Evolutionary conservation across 2,329 filamentous ascomycete genomes (phyloP), one percentile per base, ranked within the genome.

Genomic region (Sporothrix mexicana): DNA sequence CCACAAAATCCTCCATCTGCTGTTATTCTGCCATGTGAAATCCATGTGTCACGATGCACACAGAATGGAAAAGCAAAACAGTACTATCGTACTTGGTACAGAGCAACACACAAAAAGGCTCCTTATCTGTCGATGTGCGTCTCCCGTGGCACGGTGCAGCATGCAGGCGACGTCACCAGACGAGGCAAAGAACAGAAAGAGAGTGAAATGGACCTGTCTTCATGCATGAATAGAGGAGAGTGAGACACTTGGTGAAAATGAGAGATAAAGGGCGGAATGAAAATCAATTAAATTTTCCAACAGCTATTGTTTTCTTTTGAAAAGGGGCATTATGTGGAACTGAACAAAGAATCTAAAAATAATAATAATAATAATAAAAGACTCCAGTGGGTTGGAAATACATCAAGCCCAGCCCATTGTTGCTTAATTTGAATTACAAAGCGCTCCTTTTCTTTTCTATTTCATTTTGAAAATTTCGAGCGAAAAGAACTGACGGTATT

Each of bases 111-210:
- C 4, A n/a, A 36, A 51, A 61, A 70, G 9, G 15, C 41, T 36
- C 9, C 69, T 49, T 51, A 62, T 70, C 69, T 62, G 8, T 30
- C 45, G 13, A 51, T 36, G 64, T 67, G 45, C 45, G 43, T 67
- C 64, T 67, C 43, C 64, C 45, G 64, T 61, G 41, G 9, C 41
- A 61, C 69, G 12, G 7, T 49, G 53, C 53, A 47, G 23, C 36
- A 70, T 61, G 69, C 69, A 51, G 41, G 55, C 53, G 55, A 70
- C 55, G 69, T 70, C 69, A 62, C 69, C 69, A 70, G 43, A 70
- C 53, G 12, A 20, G 30, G 25, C 47, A 55, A 70, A 69, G n/a
- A 51, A 55, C 51, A 30, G 17, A 55, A 55, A n/a, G 20, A n/a
- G 23, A 20, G 4, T 15, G 7, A 9, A 36, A 36, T n/a, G 23